Evolutionary conservation across 169 alveolate genomes (phyloP).

Genomic region (Eimeria necatrix): DNA sequence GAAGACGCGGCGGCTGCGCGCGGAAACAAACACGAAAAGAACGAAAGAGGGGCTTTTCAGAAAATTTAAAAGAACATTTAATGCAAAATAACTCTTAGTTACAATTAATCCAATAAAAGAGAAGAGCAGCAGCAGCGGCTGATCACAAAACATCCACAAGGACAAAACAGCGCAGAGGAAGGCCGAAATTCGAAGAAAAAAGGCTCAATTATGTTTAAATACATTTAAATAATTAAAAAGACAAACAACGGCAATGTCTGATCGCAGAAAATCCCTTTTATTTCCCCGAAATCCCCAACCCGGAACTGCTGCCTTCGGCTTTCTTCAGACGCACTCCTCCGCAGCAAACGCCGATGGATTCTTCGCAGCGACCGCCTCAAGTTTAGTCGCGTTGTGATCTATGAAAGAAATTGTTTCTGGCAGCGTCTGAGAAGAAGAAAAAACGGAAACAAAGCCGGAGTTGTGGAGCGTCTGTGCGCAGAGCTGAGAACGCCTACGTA

Average conservation of each 20-base stretch:
- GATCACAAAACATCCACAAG: background rate
- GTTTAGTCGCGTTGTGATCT: constrained; percentile 63
- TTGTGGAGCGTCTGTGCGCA: background rate
- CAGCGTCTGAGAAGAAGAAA: constrained; percentile 24
- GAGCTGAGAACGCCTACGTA: background rate
- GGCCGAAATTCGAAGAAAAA: background rate
- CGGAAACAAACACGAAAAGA: background rate
- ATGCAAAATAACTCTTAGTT: too few species aligned
- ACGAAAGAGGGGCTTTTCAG: background rate
- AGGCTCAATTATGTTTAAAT: background rate
- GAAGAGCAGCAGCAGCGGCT: background rate
- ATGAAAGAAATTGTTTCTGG: constrained; percentile 66
- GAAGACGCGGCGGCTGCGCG: constrained; percentile 79
- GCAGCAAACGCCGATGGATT: constrained; percentile 55
- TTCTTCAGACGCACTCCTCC: constrained; percentile 46
- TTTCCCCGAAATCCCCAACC: background rate
- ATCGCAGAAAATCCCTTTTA: background rate
- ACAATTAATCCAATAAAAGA: background rate
- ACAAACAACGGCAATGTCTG: background rate
- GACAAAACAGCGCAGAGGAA: background rate
- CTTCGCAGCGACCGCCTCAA: constrained; percentile 70
- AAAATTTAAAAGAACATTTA: too few species aligned
- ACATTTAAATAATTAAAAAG: too few species aligned
- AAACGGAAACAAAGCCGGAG: background rate
- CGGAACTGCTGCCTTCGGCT: background rate